Evolutionary conservation across 768 basidiomycete genomes (phyloP).

Genomic region (Imleria badia): DNA sequence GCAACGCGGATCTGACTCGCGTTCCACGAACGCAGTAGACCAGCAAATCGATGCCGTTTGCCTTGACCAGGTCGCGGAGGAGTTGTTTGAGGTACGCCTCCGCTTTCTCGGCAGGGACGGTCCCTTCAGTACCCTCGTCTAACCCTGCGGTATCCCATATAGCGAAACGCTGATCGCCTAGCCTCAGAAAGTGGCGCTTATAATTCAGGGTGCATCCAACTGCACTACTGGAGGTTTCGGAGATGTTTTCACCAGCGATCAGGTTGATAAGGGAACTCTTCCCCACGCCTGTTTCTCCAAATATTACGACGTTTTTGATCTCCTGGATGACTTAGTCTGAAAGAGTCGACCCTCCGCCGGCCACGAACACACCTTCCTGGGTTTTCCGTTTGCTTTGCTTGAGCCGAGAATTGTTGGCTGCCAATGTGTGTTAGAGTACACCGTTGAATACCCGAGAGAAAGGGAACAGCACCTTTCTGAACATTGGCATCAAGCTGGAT

Average conservation of each 20-base stretch:
- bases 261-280: slow-evolving; percentile 26
- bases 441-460: not conserved
- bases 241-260: slow-evolving; percentile 10
- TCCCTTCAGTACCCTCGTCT: slow-evolving; percentile 21
- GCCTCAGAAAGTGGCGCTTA: slow-evolving; percentile 5
- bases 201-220: slow-evolving; percentile 20
- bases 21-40: slow-evolving; percentile 32
- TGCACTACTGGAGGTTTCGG: slow-evolving; percentile 21
- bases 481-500: not conserved
- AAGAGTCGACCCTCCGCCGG: not conserved
- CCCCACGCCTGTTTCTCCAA: slow-evolving; percentile 25
- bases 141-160: slow-evolving; percentile 30
- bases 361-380: slow-evolving; percentile 10
- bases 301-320: slow-evolving; percentile 19
- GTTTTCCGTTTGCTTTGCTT: not conserved
- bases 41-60: slow-evolving; percentile 20
- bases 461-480: slow-evolving; percentile 6
- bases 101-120: slow-evolving; percentile 24
- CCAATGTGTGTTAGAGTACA: slow-evolving; percentile 1
- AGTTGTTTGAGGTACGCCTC: slow-evolving; percentile 30
- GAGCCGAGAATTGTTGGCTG: slow-evolving; percentile 1
- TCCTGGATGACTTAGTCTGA: not conserved
- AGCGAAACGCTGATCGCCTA: slow-evolving; percentile 11
- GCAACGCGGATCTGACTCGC: slow-evolving; percentile 17
- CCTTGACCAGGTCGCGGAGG: slow-evolving; percentile 14